Conservation (phyloP, 768 basidiomycete genomes). For the Coprinopsis marcescibilis region DNA sequence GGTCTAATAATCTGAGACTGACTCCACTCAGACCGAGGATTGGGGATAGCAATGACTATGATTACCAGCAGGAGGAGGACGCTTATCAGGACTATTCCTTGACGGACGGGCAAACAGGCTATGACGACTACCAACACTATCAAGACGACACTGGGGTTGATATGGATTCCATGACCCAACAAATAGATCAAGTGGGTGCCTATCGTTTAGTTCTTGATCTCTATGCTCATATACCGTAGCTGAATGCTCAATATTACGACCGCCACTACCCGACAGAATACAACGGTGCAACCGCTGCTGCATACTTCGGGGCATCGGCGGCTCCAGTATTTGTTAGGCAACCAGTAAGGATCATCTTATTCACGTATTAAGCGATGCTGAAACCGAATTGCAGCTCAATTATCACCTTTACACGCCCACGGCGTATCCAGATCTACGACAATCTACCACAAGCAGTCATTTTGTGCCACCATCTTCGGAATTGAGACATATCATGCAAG, state of each 20-base stretch:
- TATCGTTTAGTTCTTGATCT: background rate
- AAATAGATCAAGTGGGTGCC: conserved; percentile 8
- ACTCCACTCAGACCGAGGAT: no score
- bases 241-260: conserved; percentile 26
- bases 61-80: no score
- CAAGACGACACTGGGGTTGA: background rate
- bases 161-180: conserved; percentile 1
- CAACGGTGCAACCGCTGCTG: conserved; percentile 17
- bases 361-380: no score
- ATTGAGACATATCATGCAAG: conserved; percentile 39
- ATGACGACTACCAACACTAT: background rate
- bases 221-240: no score
- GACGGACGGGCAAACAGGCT: no score
- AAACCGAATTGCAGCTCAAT: conserved; percentile 57
- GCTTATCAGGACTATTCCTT: conserved; percentile 1
- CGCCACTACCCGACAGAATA: conserved; percentile 22
- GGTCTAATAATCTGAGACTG: no score
- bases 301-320: conserved; percentile 16
- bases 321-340: conserved; percentile 55
- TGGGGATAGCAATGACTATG: no score
- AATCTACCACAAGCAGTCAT: conserved; percentile 45
- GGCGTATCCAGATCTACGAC: conserved; percentile 49
- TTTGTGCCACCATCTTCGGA: conserved; percentile 56
- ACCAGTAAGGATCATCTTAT: conserved; percentile 43
- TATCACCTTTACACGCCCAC: conserved; percentile 87